phyloP scores from a whole-genome alignment of 106 monocot genomes.

The Phalaenopsis equestris region DNA sequence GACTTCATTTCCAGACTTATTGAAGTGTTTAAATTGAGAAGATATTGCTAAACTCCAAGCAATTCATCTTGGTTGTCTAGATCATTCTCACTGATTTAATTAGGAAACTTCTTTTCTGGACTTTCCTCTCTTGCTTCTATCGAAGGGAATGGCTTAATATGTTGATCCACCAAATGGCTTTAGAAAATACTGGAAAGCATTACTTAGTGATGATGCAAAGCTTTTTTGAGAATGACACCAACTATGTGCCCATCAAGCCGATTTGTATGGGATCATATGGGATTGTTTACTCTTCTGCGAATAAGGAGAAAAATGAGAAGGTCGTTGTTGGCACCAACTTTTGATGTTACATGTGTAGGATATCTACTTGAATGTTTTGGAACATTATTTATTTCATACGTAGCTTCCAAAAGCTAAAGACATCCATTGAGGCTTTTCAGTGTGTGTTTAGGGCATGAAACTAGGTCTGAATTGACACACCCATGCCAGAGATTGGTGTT shows the following conservation, averaged over 20 bases:
- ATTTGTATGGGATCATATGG: slow-evolving; percentile 67
- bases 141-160: slow-evolving; percentile 32
- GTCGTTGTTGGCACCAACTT: slow-evolving; percentile 57
- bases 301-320: slow-evolving; percentile 54
- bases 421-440: too few relatives aligned
- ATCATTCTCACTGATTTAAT: too few relatives aligned
- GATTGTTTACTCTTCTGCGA: slow-evolving; percentile 58
- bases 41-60: background rate
- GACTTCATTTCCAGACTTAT: too few relatives aligned
- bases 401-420: too few relatives aligned
- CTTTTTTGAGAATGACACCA: slow-evolving; percentile 62
- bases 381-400: too few relatives aligned
- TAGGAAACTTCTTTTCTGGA: too few relatives aligned
- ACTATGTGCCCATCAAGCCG: slow-evolving; percentile 61
- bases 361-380: too few relatives aligned
- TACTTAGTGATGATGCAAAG: slow-evolving; percentile 60
- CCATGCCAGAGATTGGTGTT: too few relatives aligned
- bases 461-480: too few relatives aligned
- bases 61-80: background rate
- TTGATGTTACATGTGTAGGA: slow-evolving; percentile 55
- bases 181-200: slow-evolving; percentile 39
- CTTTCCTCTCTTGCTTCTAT: background rate
- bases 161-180: slow-evolving; percentile 53
- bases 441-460: too few relatives aligned
- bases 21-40: background rate